phyloP scores from a whole-genome alignment of 352 stramenopile genomes.

The Pseudoperonospora humuli region DNA sequence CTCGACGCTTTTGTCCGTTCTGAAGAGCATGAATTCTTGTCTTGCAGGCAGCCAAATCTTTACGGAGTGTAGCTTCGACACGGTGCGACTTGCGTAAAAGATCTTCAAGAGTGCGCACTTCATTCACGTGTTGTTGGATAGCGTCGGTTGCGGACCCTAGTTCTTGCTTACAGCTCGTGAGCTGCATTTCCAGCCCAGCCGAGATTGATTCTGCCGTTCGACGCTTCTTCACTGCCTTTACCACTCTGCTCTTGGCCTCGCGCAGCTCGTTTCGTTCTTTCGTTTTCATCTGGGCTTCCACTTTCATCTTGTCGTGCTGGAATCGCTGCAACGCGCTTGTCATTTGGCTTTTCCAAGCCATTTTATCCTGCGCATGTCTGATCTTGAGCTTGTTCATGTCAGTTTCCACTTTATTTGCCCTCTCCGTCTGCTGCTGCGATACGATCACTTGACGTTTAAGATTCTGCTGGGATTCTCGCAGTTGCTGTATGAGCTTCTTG shows the following conservation, averaged over 20 bases:
- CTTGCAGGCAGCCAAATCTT: conserved; percentile 19
- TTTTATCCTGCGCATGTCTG: too few relatives aligned
- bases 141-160: conserved; percentile 2
- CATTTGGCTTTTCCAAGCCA: too few relatives aligned
- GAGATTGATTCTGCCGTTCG: conserved; percentile 10
- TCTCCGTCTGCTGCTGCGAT: conserved; percentile 29
- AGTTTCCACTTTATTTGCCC: conserved; percentile 21
- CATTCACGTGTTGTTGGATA: conserved; percentile 1
- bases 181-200: conserved; percentile 4
- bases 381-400: too few relatives aligned
- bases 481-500: conserved; percentile 23
- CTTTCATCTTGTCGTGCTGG: conserved; percentile 24
- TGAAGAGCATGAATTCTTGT: conserved; percentile 15
- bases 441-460: conserved; percentile 14
- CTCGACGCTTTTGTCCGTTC: conserved; percentile 16
- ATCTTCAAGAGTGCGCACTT: conserved; percentile 15
- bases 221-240: conserved; percentile 22
- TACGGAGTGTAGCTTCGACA: conserved; percentile 24
- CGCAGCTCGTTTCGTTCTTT: conserved; percentile 20
- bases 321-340: too few relatives aligned
- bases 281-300: conserved; percentile 15
- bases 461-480: conserved; percentile 28
- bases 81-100: conserved; percentile 24
- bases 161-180: conserved; percentile 25
- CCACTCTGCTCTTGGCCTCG: conserved; percentile 17